These are phyloP conservation scores for Mesotaenium endlicherianum DNA, from an alignment of 139 green algal species.

Conservation along the genomic window DNA sequence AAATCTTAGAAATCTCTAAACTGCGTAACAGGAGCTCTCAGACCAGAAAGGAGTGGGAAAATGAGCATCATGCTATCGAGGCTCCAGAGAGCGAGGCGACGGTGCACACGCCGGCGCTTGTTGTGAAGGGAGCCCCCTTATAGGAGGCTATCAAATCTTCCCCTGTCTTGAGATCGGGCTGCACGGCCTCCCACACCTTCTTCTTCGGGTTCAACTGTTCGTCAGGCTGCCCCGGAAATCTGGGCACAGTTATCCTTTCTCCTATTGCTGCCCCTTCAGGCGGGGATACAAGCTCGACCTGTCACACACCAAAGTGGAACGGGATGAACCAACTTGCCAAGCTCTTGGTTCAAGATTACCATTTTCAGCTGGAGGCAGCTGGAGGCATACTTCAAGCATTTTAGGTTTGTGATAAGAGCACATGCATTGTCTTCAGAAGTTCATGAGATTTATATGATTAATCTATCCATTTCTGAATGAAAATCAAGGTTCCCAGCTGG, in stretches of 20 bases:
- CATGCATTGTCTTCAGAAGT: too few species aligned
- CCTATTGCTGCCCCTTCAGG: slow-evolving; percentile 68
- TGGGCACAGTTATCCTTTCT: slow-evolving; percentile 71
- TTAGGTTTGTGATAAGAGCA: too few species aligned
- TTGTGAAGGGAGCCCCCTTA: slow-evolving; percentile 37
- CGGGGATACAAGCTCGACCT: slow-evolving; percentile 78
- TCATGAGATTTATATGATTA: too few species aligned
- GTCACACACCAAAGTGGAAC: not conserved
- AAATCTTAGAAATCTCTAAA: too few species aligned
- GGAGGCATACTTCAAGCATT: too few species aligned
- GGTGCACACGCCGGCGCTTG: slow-evolving; percentile 8
- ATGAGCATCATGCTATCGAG: slow-evolving; percentile 12
- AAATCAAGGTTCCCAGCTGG: too few species aligned
- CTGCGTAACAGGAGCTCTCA: too few species aligned
- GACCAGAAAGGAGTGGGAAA: too few species aligned
- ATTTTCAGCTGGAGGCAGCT: too few species aligned
- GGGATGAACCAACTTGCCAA: too few species aligned
- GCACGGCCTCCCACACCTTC: slow-evolving; percentile 46
- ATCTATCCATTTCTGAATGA: too few species aligned
- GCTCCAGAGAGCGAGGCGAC: slow-evolving; percentile 12
- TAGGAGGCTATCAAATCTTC: slow-evolving; percentile 12
- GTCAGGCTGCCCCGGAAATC: slow-evolving; percentile 74
- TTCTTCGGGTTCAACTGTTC: slow-evolving; percentile 71
- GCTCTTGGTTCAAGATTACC: too few species aligned
- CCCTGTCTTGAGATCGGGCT: slow-evolving; percentile 27